Conservation (phyloP, 371 early-diverging fungal species). For the Mortierella sp. region DNA sequence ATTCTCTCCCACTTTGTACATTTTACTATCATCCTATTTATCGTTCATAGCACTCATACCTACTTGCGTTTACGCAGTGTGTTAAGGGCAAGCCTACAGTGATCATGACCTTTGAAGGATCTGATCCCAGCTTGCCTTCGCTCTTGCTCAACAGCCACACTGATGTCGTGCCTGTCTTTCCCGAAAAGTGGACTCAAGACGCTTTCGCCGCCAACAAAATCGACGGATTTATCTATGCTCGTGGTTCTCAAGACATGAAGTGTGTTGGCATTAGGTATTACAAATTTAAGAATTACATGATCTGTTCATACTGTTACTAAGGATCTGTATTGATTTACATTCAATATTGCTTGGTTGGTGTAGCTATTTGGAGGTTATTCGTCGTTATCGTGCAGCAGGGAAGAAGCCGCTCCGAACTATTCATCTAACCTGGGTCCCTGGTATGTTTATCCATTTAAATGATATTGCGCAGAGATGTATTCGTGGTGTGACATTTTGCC, state of each 20-base stretch:
- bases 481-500: not conserved
- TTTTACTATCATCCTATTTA: not conserved
- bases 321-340: not conserved
- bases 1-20: not conserved
- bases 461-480: not conserved
- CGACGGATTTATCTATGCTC: conserved; percentile 78
- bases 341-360: not conserved
- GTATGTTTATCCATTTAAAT: conserved; percentile 41
- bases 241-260: conserved; percentile 92
- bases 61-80: conserved; percentile 26
- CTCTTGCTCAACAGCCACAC: conserved; percentile 85
- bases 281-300: no score
- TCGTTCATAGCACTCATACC: no score
- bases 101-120: conserved; percentile 75
- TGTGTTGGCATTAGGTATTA: conserved; percentile 76
- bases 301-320: no score
- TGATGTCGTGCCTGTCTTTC: conserved; percentile 88
- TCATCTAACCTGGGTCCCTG: conserved; percentile 79
- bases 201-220: conserved; percentile 81
- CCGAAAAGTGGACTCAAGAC: conserved; percentile 76
- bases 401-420: conserved; percentile 71
- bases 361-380: conserved; percentile 82
- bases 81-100: conserved; percentile 76
- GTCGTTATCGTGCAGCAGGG: conserved; percentile 65
- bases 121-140: conserved; percentile 64